A percentile compares a stretch with the other conserved stretches of the same genome.
These are phyloP conservation scores for Geotrichum fermentans DNA, from an alignment of 1,139 yeast species.

Conservation along the genomic window DNA sequence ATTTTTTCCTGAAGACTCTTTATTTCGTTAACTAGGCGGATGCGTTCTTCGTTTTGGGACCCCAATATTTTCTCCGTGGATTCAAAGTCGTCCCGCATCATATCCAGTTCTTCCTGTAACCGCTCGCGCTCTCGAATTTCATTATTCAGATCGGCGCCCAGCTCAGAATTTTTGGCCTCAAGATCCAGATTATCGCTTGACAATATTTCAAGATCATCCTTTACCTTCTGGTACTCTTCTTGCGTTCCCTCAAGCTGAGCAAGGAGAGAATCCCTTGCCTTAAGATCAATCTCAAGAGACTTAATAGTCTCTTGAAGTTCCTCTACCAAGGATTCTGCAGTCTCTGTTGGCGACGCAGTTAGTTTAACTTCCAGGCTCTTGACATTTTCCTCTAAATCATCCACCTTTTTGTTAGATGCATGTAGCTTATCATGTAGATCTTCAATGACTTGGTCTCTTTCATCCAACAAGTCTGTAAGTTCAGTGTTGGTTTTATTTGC, in stretches of 20 bases:
- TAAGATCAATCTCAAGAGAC: slow-evolving; percentile 11
- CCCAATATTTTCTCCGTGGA: slow-evolving; percentile 3
- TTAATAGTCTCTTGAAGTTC: slow-evolving; percentile 7
- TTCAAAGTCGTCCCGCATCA: slow-evolving; percentile 5
- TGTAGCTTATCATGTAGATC: neutral
- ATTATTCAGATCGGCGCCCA: neutral
- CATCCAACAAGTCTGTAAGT: slow-evolving; percentile 5
- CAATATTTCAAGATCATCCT: neutral
- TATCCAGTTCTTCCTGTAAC: neutral
- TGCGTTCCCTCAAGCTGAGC: slow-evolving; percentile 5
- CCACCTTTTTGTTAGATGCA: neutral
- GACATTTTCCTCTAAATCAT: neutral
- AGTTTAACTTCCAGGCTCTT: neutral
- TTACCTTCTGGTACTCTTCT: slow-evolving; percentile 1
- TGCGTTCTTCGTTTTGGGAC: slow-evolving; percentile 2
- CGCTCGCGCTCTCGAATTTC: neutral
- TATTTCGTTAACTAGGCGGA: neutral
- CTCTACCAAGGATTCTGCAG: neutral
- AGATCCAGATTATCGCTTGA: neutral
- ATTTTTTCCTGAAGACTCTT: neutral
- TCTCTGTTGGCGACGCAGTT: neutral
- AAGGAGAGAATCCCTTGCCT: slow-evolving; percentile 6
- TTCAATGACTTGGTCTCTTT: slow-evolving; percentile 9
- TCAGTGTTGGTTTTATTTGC: slow-evolving; percentile 10
- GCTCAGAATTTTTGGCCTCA: slow-evolving; percentile 7